A percentile compares a stretch with the other conserved stretches of the same genome.
phyloP scores from a whole-genome alignment of 306 rosid genomes.

The Leucaena leucocephala region DNA sequence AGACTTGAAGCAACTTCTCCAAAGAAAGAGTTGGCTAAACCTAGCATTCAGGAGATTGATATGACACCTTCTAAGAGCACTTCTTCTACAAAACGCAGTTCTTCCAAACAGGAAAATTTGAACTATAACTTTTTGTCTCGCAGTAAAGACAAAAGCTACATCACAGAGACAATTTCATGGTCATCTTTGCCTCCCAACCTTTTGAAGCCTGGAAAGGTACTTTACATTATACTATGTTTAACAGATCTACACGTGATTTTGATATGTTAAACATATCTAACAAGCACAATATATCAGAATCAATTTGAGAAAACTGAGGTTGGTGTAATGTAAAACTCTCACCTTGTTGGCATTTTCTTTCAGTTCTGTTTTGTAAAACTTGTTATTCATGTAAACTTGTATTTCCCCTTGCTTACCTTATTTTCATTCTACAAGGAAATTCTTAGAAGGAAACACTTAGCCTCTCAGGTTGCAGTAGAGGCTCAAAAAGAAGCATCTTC shows the following conservation, averaged over 20 bases:
- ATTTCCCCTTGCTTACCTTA: constrained; percentile 17
- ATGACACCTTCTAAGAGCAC: neutral
- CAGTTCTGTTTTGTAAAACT: neutral
- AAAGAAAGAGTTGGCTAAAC: constrained; percentile 50
- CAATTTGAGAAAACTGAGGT: neutral
- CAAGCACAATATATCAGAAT: neutral
- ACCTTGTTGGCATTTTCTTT: neutral
- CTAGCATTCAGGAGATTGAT: constrained; percentile 31
- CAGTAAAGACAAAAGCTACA: constrained; percentile 48
- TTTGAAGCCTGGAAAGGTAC: constrained; percentile 67
- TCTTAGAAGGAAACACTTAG: constrained; percentile 78
- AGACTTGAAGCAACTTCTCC: constrained; percentile 54
- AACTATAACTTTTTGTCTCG: constrained; percentile 50
- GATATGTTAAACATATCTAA: neutral
- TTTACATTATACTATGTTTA: neutral
- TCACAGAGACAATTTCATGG: constrained; percentile 60
- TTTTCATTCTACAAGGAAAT: constrained; percentile 64
- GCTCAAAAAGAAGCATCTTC: constrained; percentile 89
- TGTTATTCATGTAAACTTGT: neutral
- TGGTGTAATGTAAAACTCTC: neutral
- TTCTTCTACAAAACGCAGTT: constrained; percentile 50
- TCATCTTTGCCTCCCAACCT: constrained; percentile 64
- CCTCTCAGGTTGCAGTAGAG: constrained; percentile 72
- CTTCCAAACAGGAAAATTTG: constrained; percentile 64
- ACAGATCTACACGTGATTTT: neutral